These are phyloP conservation scores for Diospyros kaki DNA, from an alignment of 148 eudicot species.

Conservation along the genomic window DNA sequence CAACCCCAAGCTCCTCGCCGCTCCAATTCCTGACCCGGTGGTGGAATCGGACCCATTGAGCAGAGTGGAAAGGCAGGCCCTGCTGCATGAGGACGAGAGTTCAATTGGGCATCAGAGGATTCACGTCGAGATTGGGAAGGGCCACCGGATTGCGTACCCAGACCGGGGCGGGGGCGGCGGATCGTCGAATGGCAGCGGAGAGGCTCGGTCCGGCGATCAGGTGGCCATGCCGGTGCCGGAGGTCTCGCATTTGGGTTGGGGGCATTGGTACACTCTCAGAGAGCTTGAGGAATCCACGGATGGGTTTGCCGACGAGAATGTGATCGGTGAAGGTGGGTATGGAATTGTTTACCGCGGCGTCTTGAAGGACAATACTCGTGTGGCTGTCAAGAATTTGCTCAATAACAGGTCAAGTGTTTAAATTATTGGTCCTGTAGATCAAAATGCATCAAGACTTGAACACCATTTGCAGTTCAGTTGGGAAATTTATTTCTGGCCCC, in stretches of 20 bases:
- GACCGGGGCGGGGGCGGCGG: slow-evolving; percentile 18
- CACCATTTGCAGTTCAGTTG: too few relatives aligned
- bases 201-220: slow-evolving; percentile 31
- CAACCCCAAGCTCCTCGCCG: slow-evolving; percentile 14
- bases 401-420: slow-evolving; percentile 57
- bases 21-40: slow-evolving; percentile 18
- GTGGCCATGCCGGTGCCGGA: slow-evolving; percentile 36
- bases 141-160: slow-evolving; percentile 50
- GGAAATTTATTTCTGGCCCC: too few relatives aligned
- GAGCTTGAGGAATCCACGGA: slow-evolving; percentile 72
- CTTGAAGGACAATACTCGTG: slow-evolving; percentile 34
- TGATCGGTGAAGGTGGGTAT: slow-evolving; percentile 97
- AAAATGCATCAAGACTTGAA: too few relatives aligned
- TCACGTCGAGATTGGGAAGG: slow-evolving; percentile 55
- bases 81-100: slow-evolving; percentile 27
- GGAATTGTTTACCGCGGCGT: slow-evolving; percentile 78
- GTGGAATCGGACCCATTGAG: slow-evolving; percentile 28
- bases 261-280: slow-evolving; percentile 82
- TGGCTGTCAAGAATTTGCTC: slow-evolving; percentile 89
- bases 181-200: slow-evolving; percentile 31
- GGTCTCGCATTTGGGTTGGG: slow-evolving; percentile 91
- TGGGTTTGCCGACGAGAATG: slow-evolving; percentile 71
- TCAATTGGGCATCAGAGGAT: slow-evolving; percentile 33
- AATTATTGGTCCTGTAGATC: not conserved
- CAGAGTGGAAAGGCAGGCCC: slow-evolving; percentile 14